Evolutionary conservation across 352 stramenopile species (phyloP).

Genomic region (Phytophthora pistaciae): DNA sequence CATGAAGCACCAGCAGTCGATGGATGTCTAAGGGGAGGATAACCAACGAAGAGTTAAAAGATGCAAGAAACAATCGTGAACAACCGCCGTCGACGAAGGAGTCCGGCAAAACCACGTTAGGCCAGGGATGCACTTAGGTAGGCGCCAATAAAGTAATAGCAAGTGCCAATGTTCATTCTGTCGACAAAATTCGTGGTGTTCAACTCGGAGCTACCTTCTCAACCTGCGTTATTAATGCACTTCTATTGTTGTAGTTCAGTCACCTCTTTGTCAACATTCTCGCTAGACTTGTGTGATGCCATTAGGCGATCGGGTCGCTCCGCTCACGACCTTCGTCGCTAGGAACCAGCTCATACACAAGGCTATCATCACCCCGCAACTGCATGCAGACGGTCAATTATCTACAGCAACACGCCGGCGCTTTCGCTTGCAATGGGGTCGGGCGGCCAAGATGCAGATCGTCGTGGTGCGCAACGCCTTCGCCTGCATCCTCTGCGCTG

Average conservation of each 20-base stretch:
- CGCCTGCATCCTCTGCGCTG: slow-evolving; percentile 1
- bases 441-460: not conserved
- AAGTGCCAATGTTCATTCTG: slow-evolving; percentile 1
- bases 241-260: not conserved
- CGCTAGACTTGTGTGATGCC: not conserved
- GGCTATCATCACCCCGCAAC: not conserved
- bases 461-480: not conserved
- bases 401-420: not conserved
- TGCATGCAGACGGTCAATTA: not conserved
- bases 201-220: too few species aligned
- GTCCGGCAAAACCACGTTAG: slow-evolving; percentile 1
- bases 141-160: slow-evolving; percentile 3
- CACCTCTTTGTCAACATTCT: not conserved
- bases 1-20: slow-evolving; percentile 38
- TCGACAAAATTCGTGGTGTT: too few species aligned
- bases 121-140: slow-evolving; percentile 7
- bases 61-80: slow-evolving; percentile 1
- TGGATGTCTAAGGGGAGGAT: slow-evolving; percentile 25
- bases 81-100: slow-evolving; percentile 7
- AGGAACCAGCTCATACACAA: not conserved
- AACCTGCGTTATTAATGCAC: not conserved
- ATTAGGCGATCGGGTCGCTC: not conserved
- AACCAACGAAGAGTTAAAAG: slow-evolving; percentile 17
- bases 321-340: not conserved
- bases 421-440: not conserved